These are phyloP conservation scores for Eremothecium sinecaudum DNA, from an alignment of 1,139 yeast species.

Conservation along the genomic window DNA sequence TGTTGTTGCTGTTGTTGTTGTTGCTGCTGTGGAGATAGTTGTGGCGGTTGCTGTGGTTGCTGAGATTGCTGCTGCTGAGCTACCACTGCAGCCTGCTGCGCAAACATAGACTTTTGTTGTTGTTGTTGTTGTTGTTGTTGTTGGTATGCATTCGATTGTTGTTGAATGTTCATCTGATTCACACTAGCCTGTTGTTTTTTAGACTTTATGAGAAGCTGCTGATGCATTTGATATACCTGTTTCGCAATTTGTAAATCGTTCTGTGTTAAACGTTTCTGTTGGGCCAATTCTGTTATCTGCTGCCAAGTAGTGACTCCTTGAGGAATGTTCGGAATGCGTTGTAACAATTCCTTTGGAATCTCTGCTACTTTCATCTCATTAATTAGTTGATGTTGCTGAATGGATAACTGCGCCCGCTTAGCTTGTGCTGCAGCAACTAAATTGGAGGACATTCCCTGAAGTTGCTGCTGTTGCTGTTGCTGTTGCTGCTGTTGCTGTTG, in stretches of 20 bases:
- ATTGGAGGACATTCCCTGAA: slow-evolving; percentile 15
- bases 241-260: slow-evolving; percentile 33
- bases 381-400: slow-evolving; percentile 28
- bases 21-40: slow-evolving; percentile 10
- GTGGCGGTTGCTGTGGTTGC: slow-evolving; percentile 17
- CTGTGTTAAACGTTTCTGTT: slow-evolving; percentile 36
- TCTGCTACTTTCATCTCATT: slow-evolving; percentile 47
- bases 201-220: slow-evolving; percentile 28
- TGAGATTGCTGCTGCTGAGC: slow-evolving; percentile 21
- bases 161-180: slow-evolving; percentile 13
- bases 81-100: slow-evolving; percentile 18
- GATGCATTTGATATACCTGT: slow-evolving; percentile 33
- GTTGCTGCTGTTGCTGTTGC: slow-evolving; percentile 23
- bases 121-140: slow-evolving; percentile 14
- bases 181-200: slow-evolving; percentile 24
- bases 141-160: slow-evolving; percentile 9
- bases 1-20: slow-evolving; percentile 15
- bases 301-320: slow-evolving; percentile 79
- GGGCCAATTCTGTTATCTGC: slow-evolving; percentile 63
- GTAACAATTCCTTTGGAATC: slow-evolving; percentile 66
- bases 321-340: slow-evolving; percentile 70
- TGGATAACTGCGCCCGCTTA: slow-evolving; percentile 24
- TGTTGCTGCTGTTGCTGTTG: slow-evolving; percentile 21
- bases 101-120: slow-evolving; percentile 20
- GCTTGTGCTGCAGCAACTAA: slow-evolving; percentile 3